A percentile compares a stretch with the other conserved stretches of the same genome.
Conservation (phyloP, 768 basidiomycete species). For the Albatrellus ellisii region DNA sequence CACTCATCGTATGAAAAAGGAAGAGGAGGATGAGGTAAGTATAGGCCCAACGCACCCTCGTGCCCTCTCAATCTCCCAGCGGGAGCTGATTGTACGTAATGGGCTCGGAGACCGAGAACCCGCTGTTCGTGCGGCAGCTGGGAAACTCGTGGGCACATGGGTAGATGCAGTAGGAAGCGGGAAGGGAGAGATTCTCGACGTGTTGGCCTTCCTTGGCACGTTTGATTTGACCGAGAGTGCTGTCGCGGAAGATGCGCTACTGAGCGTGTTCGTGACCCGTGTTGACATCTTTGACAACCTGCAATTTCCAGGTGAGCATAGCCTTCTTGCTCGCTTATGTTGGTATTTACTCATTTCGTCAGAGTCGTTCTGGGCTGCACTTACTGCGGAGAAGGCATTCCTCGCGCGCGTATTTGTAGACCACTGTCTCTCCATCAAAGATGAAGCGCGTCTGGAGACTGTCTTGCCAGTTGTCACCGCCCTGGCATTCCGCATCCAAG, state of each 20-base stretch:
- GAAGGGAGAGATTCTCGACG: constrained; percentile 22
- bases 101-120: constrained; percentile 83
- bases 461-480: constrained; percentile 75
- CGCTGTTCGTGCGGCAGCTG: constrained; percentile 58
- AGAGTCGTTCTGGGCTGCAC: constrained; percentile 60
- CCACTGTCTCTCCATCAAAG: constrained; percentile 50
- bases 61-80: constrained; percentile 52
- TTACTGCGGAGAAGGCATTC: constrained; percentile 69
- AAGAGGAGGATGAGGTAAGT: constrained; percentile 18
- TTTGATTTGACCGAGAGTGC: constrained; percentile 47
- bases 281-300: constrained; percentile 54
- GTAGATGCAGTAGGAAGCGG: constrained; percentile 40
- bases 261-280: constrained; percentile 55
- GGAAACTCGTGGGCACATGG: constrained; percentile 64
- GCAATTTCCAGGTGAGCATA: constrained; percentile 49
- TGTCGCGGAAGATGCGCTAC: constrained; percentile 62
- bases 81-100: constrained; percentile 65
- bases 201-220: constrained; percentile 36
- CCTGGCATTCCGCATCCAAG: constrained; percentile 65
- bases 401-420: constrained; percentile 76
- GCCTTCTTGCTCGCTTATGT: not conserved
- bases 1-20: too few relatives aligned
- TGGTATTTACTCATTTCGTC: constrained; percentile 1
- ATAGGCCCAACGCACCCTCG: constrained; percentile 52
- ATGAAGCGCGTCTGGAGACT: constrained; percentile 49